Evolutionary conservation across 192 early-diverging fungal genomes (phyloP).

Genomic region (Allomyces javanicus): DNA sequence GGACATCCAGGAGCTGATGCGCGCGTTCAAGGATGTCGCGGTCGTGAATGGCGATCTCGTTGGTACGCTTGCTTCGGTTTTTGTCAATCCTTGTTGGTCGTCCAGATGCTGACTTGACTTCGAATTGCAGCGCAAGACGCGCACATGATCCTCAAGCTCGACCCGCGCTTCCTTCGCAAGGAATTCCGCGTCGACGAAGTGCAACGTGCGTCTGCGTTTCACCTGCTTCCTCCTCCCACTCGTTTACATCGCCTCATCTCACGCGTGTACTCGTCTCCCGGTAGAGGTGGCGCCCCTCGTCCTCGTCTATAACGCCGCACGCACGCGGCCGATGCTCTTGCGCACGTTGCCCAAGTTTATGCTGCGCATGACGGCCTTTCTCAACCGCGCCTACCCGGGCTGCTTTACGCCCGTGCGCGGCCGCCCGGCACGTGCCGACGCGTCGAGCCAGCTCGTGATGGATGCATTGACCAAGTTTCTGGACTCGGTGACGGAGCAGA

Average conservation of each 20-base stretch:
- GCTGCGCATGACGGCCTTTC: no score
- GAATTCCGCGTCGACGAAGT: background rate
- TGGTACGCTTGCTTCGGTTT: background rate
- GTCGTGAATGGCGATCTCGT: background rate
- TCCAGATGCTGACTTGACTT: background rate
- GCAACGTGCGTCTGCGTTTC: background rate
- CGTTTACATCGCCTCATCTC: background rate
- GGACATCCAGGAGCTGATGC: background rate
- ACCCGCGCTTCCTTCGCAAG: background rate
- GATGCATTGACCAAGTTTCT: no score
- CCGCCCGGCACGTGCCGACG: no score
- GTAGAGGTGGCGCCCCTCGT: background rate
- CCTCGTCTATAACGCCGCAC: background rate
- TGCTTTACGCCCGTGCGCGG: no score
- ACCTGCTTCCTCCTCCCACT: no score
- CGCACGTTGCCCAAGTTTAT: background rate
- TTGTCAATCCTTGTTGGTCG: background rate
- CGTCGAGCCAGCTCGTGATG: no score
- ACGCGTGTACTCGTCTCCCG: background rate
- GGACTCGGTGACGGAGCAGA: no score
- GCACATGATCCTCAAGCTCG: background rate
- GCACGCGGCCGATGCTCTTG: background rate
- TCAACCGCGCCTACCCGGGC: no score
- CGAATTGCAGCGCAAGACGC: background rate
- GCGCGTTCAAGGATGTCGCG: background rate